Evolutionary conservation across 2,329 filamentous ascomycete genomes (phyloP), one percentile per base, ranked within the genome.

Genomic region (Dichotomopilus funicola): DNA sequence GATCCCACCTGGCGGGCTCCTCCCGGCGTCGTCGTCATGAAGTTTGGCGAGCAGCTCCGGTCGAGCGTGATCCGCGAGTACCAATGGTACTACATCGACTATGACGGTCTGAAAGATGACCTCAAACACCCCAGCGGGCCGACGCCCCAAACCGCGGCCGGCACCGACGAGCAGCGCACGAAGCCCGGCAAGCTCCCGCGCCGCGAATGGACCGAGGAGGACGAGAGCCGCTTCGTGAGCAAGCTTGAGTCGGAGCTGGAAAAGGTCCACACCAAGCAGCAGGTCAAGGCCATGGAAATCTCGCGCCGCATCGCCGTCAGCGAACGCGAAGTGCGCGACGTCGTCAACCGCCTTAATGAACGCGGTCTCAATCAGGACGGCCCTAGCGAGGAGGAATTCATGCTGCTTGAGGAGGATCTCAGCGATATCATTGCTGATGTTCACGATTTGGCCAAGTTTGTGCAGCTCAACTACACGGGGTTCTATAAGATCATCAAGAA

Each of bases 401-500:
- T 95, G 76, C 75, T 95, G 65, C 80, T 97, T 36, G 94, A 99
- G 75, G 89, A 96, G 69, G 91, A 96, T 66, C 75, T 99, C 67
- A 96, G 91, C 73, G 94, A 99, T 71, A 91, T 99, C 67, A 99
- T 99, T 70, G 94, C 94, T 64, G 92, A 99, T 68, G 94, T 99
- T 27, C 92, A 99, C 72, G 94, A 99, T 67, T 80, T 99, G 58
- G 91, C 94, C 71, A 97, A 97, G 74, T 99, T 96, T 70, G 95
- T 95, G 6, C 92, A 96, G 75, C 76, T 99, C 68, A 99, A 99
- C 74, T 99, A 99, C 70, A 97, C 92, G 0, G 94, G 94, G 5
- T 99, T 99, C 71, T 95, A 96, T 77, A 99, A 99, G 79, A 99
- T 99, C 61, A 96, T 99, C 73, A 99, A 99, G 80, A 99, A 99